These are phyloP conservation scores for Melampsora occidentalis DNA, from an alignment of 1,284 basidiomycete genomes.

Conservation along the genomic window DNA sequence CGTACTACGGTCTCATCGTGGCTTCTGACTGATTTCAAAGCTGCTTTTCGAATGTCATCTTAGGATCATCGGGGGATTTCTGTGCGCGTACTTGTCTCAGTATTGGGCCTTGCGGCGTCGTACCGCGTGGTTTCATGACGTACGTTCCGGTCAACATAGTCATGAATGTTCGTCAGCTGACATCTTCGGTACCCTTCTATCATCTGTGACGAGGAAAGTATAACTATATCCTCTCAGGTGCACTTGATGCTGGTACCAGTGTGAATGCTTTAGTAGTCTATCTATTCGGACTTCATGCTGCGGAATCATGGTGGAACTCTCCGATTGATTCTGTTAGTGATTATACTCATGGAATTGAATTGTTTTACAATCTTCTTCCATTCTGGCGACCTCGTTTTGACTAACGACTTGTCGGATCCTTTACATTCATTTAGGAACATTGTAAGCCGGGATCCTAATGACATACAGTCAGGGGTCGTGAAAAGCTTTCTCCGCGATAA, in stretches of 20 bases:
- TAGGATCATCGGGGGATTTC: constrained; percentile 46
- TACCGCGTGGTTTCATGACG: constrained; percentile 50
- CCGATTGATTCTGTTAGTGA: constrained; percentile 20
- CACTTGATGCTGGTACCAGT: constrained; percentile 50
- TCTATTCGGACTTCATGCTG: constrained; percentile 44
- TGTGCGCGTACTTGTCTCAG: constrained; percentile 49
- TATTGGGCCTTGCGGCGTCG: constrained; percentile 49
- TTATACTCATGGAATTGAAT: too few species aligned
- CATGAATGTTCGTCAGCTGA: constrained; percentile 38
- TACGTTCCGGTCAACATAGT: constrained; percentile 17
- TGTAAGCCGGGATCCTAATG: constrained; percentile 34
- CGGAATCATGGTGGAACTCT: constrained; percentile 38
- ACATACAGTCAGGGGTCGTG: too few species aligned
- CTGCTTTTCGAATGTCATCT: too few species aligned
- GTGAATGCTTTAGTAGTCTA: constrained; percentile 51
- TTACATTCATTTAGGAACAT: constrained; percentile 23
- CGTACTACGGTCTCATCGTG: too few species aligned
- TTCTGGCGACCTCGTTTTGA: not conserved
- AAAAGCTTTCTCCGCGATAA: too few species aligned
- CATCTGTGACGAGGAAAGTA: constrained; percentile 38
- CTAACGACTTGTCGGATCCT: not conserved
- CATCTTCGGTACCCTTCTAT: constrained; percentile 19
- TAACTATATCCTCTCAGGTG: constrained; percentile 48
- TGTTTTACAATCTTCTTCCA: not conserved
- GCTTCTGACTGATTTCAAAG: too few species aligned